phyloP scores from a whole-genome alignment of 345 rosid genomes.

The Arabis hirsuta region DNA sequence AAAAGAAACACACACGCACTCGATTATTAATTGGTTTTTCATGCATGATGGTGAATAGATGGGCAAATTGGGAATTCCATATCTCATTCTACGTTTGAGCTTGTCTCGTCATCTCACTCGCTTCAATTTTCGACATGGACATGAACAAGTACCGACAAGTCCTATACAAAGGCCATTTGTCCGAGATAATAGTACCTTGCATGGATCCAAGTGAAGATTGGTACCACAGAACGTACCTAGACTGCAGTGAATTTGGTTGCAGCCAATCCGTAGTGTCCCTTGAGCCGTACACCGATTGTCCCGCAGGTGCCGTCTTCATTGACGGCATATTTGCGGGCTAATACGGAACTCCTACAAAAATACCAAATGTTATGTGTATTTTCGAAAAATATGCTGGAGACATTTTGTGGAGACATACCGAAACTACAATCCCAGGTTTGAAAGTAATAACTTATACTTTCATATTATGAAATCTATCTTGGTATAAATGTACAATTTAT shows the following conservation, averaged over 20 bases:
- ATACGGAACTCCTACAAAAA: conserved; percentile 48
- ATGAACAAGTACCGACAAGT: conserved; percentile 48
- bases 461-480: too few relatives aligned
- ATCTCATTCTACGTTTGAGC: conserved; percentile 54
- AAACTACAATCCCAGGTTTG: conserved; percentile 30
- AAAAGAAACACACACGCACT: too few relatives aligned
- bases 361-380: conserved; percentile 49
- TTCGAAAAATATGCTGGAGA: conserved; percentile 64
- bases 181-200: conserved; percentile 63
- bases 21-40: background rate
- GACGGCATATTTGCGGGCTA: conserved; percentile 51
- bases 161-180: conserved; percentile 52
- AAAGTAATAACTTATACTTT: conserved; percentile 6
- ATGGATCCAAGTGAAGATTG: conserved; percentile 54
- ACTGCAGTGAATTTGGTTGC: conserved; percentile 56
- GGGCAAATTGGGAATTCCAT: conserved; percentile 65
- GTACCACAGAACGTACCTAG: conserved; percentile 50
- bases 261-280: conserved; percentile 52
- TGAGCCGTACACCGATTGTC: conserved; percentile 55
- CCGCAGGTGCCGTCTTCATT: conserved; percentile 52
- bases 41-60: conserved; percentile 38
- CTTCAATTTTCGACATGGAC: conserved; percentile 56
- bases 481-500: too few relatives aligned
- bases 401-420: conserved; percentile 43
- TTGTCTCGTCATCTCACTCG: conserved; percentile 54